Evolutionary conservation across 1,284 basidiomycete genomes (phyloP).

Genomic region (Pterula multifida): DNA sequence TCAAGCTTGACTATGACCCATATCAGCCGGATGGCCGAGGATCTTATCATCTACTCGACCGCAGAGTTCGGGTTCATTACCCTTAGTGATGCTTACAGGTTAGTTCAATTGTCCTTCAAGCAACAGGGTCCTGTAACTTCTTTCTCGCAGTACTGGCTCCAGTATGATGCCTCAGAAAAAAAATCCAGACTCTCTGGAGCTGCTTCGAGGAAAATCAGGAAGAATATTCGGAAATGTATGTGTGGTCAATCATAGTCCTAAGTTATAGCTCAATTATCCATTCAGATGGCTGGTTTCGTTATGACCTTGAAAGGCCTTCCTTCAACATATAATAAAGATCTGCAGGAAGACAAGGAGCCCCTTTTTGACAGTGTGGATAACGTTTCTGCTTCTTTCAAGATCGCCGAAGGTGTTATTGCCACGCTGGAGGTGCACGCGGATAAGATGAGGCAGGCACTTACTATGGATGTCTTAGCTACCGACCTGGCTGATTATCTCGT

Average conservation of each 20-base stretch:
- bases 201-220: slow-evolving; percentile 91
- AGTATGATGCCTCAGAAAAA: slow-evolving; percentile 99
- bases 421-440: slow-evolving; percentile 86
- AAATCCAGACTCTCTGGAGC: slow-evolving; percentile 93
- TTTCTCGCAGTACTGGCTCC: slow-evolving; percentile 73
- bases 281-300: slow-evolving; percentile 92
- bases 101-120: slow-evolving; percentile 9
- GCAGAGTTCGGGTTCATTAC: slow-evolving; percentile 95
- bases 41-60: slow-evolving; percentile 93
- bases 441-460: slow-evolving; percentile 84
- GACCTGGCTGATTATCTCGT: slow-evolving; percentile 97
- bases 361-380: slow-evolving; percentile 93
- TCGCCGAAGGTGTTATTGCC: slow-evolving; percentile 89
- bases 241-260: slow-evolving; percentile 1
- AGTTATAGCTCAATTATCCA: slow-evolving; percentile 10
- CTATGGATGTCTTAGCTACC: slow-evolving; percentile 95
- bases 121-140: slow-evolving; percentile 4
- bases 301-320: slow-evolving; percentile 97
- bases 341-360: slow-evolving; percentile 98
- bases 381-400: slow-evolving; percentile 80
- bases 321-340: slow-evolving; percentile 98
- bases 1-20: slow-evolving; percentile 87
- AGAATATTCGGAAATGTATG: slow-evolving; percentile 85
- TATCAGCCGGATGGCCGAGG: slow-evolving; percentile 90
- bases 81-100: slow-evolving; percentile 94